Evolutionary conservation across 2,329 filamentous ascomycete species (phyloP).

Genomic region (Cladosporium sp.): DNA sequence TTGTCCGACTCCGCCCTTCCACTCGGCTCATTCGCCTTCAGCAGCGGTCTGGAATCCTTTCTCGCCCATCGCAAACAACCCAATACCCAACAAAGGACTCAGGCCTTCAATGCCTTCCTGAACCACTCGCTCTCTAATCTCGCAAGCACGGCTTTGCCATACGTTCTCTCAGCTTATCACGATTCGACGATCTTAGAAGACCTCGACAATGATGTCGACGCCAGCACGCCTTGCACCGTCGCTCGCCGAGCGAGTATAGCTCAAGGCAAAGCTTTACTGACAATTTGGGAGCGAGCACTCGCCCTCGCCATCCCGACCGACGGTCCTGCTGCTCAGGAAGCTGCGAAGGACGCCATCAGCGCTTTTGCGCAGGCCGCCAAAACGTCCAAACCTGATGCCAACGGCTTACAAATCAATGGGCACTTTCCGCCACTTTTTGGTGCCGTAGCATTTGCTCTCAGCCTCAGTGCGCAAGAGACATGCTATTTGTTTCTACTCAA

Average conservation of each 20-base stretch:
- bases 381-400: conserved; percentile 8
- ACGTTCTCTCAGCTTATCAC: conserved; percentile 65
- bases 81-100: conserved; percentile 30
- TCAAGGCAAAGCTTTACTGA: conserved; percentile 70
- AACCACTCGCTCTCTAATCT: conserved; percentile 66
- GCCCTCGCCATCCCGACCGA: conserved; percentile 5
- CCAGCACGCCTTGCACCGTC: conserved; percentile 73
- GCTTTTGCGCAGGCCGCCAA: conserved; percentile 23
- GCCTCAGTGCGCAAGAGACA: conserved; percentile 57
- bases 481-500: conserved; percentile 72
- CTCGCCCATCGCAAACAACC: conserved; percentile 56
- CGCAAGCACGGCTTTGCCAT: conserved; percentile 69
- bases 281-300: conserved; percentile 61
- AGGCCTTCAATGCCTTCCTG: conserved; percentile 61
- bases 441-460: conserved; percentile 58
- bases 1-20: conserved; percentile 78
- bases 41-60: conserved; percentile 76
- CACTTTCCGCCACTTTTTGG: conserved; percentile 72
- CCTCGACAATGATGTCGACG: conserved; percentile 73
- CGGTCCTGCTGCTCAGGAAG: background rate
- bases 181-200: conserved; percentile 41
- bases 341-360: conserved; percentile 15
- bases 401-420: conserved; percentile 37
- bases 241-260: conserved; percentile 69
- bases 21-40: conserved; percentile 83